Evolutionary conservation across 2,329 filamentous ascomycete genomes (phyloP), one percentile per base, ranked within the genome.

Genomic region (Cladophialophora psammophila): DNA sequence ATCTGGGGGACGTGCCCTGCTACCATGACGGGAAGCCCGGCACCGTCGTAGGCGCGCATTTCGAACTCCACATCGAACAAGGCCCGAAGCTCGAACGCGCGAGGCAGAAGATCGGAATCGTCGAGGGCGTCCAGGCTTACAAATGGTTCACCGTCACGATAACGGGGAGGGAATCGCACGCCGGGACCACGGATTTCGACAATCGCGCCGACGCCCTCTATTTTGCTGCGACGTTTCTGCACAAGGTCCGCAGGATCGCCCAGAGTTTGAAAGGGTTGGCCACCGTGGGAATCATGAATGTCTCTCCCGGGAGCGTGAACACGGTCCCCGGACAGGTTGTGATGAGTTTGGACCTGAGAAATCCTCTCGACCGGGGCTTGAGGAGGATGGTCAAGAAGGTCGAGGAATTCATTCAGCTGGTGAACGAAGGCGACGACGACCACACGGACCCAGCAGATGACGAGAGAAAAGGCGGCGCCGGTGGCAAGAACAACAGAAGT

Each of bases 31-130:
- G 84, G 65, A 50, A 52, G 18, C 31, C 53, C n/a, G 80, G 83
- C 32, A 86, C 84, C 13, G 89, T 89, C 0, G 88, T 94, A 78
- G 90, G 86, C n/a, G 91, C 90, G 0, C 91, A 94, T 76, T 94
- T 94, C 73, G 91, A 94, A 77, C 83, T 95, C 9, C 92, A 95
- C 75, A 94, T 94, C 61, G 92, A 96, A 76, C 93, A 96, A 76
- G 91, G 91, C 0, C 91, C 91, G 0, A 86, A 92, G 38, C 83
- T 96, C 0, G 88, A 94, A 73, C 83, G 83, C 15, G 82, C 85
- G 34, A 79, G 83, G 32, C 84, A 88, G 70, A 88, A 88, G 62
- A 84, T 94, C 60, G 89, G 90, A 26, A 84, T 91, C 6, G 91
- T 94, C 4, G 85, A 86, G 36, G 90, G 90, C 2, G 90, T 91